Evolutionary conservation across 1,284 basidiomycete species (phyloP).

Genomic region (Cutaneotrichosporon daszewskae): DNA sequence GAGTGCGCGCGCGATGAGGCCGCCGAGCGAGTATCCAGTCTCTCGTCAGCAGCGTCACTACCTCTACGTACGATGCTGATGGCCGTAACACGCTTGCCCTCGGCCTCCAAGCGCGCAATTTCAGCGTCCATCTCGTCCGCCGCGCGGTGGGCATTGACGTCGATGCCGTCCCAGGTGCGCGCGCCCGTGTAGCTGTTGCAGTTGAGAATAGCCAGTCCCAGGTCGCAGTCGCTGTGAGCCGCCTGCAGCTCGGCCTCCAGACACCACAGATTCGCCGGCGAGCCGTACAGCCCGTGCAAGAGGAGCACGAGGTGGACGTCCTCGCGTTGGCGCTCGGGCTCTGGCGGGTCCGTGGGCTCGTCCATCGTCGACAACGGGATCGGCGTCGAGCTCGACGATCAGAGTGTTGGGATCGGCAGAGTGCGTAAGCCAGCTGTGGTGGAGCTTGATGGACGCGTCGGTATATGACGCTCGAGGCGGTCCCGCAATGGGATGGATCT

Average conservation of each 20-base stretch:
- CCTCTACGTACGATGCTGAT: slow-evolving; percentile 35
- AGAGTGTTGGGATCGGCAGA: too few species aligned
- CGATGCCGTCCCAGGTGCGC: slow-evolving; percentile 46
- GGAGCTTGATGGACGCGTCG: too few species aligned
- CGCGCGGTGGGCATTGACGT: slow-evolving; percentile 40
- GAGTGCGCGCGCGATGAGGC: slow-evolving; percentile 43
- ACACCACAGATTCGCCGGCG: slow-evolving; percentile 30
- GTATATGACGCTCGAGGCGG: too few species aligned
- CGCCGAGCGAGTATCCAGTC: slow-evolving; percentile 46
- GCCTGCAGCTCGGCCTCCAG: slow-evolving; percentile 29
- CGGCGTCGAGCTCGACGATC: too few species aligned
- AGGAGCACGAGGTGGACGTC: slow-evolving; percentile 42
- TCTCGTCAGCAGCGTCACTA: slow-evolving; percentile 4
- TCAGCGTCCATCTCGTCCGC: slow-evolving; percentile 37
- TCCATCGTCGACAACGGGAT: too few species aligned
- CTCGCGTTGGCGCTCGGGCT: background rate
- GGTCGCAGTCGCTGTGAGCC: slow-evolving; percentile 1
- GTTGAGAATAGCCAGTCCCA: slow-evolving; percentile 25
- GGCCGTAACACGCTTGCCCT: slow-evolving; percentile 25
- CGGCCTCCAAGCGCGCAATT: slow-evolving; percentile 32
- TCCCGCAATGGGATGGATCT: too few species aligned
- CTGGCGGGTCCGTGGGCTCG: too few species aligned
- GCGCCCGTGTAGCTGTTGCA: slow-evolving; percentile 28
- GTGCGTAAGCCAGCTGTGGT: too few species aligned
- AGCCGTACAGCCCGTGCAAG: slow-evolving; percentile 46